These are phyloP conservation scores for Zygosaccharomyces pseudobailii DNA, from an alignment of 1,139 yeast species.

Conservation along the genomic window DNA sequence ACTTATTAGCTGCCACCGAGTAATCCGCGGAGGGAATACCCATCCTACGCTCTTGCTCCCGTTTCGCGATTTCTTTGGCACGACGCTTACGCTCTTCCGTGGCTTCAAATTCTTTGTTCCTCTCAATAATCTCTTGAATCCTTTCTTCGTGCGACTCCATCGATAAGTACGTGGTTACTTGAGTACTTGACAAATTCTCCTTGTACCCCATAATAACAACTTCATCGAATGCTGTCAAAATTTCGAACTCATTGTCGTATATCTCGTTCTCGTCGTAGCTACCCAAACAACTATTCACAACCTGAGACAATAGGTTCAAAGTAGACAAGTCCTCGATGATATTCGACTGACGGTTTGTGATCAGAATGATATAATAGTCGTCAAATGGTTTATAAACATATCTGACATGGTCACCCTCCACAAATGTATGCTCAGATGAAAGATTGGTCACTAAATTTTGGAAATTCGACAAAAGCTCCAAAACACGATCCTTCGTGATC, in stretches of 20 bases:
- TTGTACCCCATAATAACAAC: conserved; percentile 78
- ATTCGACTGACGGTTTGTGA: conserved; percentile 88
- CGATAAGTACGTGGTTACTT: conserved; percentile 84
- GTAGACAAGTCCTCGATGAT: conserved; percentile 94
- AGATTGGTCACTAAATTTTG: conserved; percentile 71
- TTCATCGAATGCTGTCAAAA: conserved; percentile 90
- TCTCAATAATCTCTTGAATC: conserved; percentile 95
- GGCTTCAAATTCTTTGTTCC: conserved; percentile 95
- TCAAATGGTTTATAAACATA: conserved; percentile 96
- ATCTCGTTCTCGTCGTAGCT: conserved; percentile 79
- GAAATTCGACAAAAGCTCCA: conserved; percentile 79
- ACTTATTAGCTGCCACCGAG: conserved; percentile 19
- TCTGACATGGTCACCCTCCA: conserved; percentile 88
- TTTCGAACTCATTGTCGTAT: conserved; percentile 79
- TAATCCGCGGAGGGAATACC: conserved; percentile 23
- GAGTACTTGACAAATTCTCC: conserved; percentile 77
- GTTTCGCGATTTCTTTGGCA: conserved; percentile 91
- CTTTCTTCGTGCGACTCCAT: conserved; percentile 99
- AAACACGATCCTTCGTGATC: conserved; percentile 77
- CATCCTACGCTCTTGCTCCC: conserved; percentile 65
- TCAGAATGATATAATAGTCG: conserved; percentile 84
- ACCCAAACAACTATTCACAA: conserved; percentile 71
- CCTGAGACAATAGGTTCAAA: conserved; percentile 75
- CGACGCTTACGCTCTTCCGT: conserved; percentile 94
- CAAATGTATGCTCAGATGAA: conserved; percentile 85